phyloP scores from a whole-genome alignment of 768 basidiomycete species.

The Leccinum uliginosum region DNA sequence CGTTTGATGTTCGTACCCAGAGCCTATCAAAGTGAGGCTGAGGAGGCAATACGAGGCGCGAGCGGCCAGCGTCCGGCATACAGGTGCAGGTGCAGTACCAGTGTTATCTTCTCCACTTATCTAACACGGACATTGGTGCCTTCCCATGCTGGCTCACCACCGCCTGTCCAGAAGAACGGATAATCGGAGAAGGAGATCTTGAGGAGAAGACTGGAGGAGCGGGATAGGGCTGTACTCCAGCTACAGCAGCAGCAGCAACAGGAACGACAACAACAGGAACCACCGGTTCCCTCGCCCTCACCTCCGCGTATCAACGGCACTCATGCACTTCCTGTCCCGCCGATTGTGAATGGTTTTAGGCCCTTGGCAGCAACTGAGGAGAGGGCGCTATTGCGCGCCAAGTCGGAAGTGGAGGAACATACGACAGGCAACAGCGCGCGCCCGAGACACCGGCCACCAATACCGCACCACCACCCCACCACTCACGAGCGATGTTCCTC shows the following conservation, averaged over 20 bases:
- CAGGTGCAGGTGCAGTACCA: conserved; percentile 10
- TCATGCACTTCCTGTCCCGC: conserved; percentile 30
- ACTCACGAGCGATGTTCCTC: conserved; percentile 20
- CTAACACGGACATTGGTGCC: conserved; percentile 19
- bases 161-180: conserved; percentile 18
- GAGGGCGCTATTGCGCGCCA: conserved; percentile 64
- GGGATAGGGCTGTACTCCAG: conserved; percentile 40
- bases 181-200: conserved; percentile 55
- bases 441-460: conserved; percentile 20
- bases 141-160: conserved; percentile 18
- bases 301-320: conserved; percentile 24
- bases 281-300: conserved; percentile 15
- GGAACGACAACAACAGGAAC: neutral
- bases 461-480: neutral
- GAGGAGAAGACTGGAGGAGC: conserved; percentile 52
- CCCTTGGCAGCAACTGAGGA: conserved; percentile 74
- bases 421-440: conserved; percentile 32
- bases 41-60: conserved; percentile 55
- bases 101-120: conserved; percentile 14
- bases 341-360: conserved; percentile 21
- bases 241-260: conserved; percentile 16
- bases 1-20: conserved; percentile 60
- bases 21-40: conserved; percentile 54
- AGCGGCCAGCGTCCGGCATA: too few species aligned
- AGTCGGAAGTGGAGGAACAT: conserved; percentile 56